phyloP scores from a whole-genome alignment of 352 stramenopile species.

The Phytophthora macrochlamydospora region DNA sequence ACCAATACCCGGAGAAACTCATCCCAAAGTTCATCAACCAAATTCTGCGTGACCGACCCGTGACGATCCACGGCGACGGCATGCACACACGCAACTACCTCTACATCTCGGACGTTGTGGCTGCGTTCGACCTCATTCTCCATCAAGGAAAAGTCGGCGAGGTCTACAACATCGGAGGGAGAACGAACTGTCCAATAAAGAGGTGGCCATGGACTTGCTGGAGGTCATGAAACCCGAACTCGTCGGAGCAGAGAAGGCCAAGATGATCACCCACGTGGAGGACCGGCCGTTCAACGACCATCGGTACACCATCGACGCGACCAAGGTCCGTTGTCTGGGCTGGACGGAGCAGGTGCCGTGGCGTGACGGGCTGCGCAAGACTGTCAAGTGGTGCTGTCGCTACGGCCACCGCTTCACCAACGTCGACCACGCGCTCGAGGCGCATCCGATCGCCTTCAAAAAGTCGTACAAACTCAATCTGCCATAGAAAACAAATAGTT shows the following conservation, averaged over 20 bases:
- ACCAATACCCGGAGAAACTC: constrained; percentile 99
- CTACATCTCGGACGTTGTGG: constrained; percentile 97
- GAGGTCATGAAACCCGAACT: constrained; percentile 54
- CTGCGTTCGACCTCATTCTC: constrained; percentile 96
- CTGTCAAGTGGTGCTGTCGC: constrained; percentile 91
- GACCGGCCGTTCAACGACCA: constrained; percentile 99
- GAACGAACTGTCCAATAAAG: constrained; percentile 65
- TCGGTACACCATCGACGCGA: constrained; percentile 96
- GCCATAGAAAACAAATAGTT: constrained; percentile 8
- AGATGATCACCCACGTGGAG: constrained; percentile 67
- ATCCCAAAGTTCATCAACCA: constrained; percentile 99
- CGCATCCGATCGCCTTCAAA: constrained; percentile 81
- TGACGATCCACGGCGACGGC: constrained; percentile 97
- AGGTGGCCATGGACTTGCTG: constrained; percentile 93
- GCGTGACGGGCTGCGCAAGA: constrained; percentile 92
- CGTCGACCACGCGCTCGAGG: constrained; percentile 82
- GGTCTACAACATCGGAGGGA: constrained; percentile 97
- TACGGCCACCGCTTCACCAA: constrained; percentile 82
- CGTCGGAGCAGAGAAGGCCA: constrained; percentile 41
- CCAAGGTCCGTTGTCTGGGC: constrained; percentile 91
- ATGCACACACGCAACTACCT: constrained; percentile 97
- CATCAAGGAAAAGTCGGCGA: constrained; percentile 92
- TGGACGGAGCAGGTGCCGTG: constrained; percentile 94
- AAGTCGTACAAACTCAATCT: constrained; percentile 63
- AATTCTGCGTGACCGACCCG: constrained; percentile 82